Evolutionary conservation across 306 rosid genomes (phyloP).

Genomic region (Casuarina cunninghamiana): DNA sequence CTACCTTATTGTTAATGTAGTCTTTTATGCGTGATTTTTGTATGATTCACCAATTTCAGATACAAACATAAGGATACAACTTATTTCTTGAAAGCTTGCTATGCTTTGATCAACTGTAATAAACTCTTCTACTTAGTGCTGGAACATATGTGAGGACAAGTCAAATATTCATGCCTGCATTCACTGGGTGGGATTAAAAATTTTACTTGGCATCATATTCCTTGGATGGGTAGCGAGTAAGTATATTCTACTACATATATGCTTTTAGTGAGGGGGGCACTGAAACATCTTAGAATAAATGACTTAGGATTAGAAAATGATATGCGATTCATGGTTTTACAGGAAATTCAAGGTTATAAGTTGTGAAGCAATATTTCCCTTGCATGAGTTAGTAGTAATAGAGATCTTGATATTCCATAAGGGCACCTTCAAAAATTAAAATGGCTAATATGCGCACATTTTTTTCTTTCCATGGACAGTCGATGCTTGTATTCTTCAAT

Average conservation of each 20-base stretch:
- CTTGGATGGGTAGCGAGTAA: background rate
- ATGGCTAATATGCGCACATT: conserved; percentile 30
- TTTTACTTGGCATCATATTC: background rate
- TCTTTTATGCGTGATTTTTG: background rate
- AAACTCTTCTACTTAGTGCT: background rate
- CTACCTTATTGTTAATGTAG: background rate
- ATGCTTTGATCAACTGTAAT: background rate
- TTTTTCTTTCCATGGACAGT: conserved; percentile 55
- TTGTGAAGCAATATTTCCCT: background rate
- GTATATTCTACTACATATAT: background rate
- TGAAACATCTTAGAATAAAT: background rate
- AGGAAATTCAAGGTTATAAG: background rate
- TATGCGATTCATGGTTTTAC: background rate
- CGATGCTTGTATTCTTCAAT: conserved; percentile 86
- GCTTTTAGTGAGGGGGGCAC: background rate
- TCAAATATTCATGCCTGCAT: background rate
- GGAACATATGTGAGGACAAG: background rate
- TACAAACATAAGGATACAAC: background rate
- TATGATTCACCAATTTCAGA: background rate
- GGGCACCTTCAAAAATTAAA: background rate
- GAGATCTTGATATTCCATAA: background rate
- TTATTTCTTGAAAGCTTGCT: background rate
- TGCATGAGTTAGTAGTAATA: background rate
- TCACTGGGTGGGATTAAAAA: background rate
- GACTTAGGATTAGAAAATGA: background rate